phyloP scores from a whole-genome alignment of 768 basidiomycete genomes.

The Suillus spraguei region DNA sequence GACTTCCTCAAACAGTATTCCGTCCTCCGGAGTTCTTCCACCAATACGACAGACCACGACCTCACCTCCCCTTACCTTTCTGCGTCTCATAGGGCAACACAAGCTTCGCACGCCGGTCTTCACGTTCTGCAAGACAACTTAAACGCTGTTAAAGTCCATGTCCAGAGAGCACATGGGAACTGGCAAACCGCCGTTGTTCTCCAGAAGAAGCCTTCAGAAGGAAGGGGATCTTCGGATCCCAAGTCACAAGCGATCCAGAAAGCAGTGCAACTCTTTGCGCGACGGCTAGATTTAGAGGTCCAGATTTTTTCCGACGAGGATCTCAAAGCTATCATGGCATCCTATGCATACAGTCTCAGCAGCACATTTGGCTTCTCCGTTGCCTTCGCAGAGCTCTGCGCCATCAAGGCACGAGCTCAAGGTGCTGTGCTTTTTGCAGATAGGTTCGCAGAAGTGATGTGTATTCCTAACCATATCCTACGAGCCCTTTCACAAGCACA shows the following conservation, averaged over 20 bases:
- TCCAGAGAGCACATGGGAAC: slow-evolving; percentile 25
- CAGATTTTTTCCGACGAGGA: slow-evolving; percentile 33
- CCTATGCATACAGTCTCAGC: slow-evolving; percentile 48
- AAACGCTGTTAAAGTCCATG: slow-evolving; percentile 39
- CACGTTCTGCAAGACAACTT: slow-evolving; percentile 39
- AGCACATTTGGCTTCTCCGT: slow-evolving; percentile 51
- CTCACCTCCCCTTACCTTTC: slow-evolving; percentile 42
- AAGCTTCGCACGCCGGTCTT: slow-evolving; percentile 12
- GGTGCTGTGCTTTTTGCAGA: slow-evolving; percentile 23
- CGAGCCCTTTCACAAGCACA: slow-evolving; percentile 24
- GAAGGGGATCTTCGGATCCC: slow-evolving; percentile 26
- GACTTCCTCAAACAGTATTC: slow-evolving; percentile 41
- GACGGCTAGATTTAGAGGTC: slow-evolving; percentile 20
- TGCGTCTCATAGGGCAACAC: slow-evolving; percentile 22
- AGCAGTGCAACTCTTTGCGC: slow-evolving; percentile 25
- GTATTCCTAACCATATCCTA: slow-evolving; percentile 20
- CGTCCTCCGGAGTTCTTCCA: slow-evolving; percentile 11
- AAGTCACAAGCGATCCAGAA: slow-evolving; percentile 22
- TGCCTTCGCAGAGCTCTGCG: slow-evolving; percentile 54
- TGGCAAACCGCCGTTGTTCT: slow-evolving; percentile 21
- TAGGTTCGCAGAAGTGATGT: slow-evolving; percentile 29
- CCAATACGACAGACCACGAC: slow-evolving; percentile 26
- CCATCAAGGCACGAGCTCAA: slow-evolving; percentile 53
- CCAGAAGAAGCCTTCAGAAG: slow-evolving; percentile 8
- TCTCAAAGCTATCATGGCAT: slow-evolving; percentile 49